Evolutionary conservation across 192 early-diverging fungal species (phyloP), one percentile per base, ranked within the genome.

Genomic region (Dispira parvispora): DNA sequence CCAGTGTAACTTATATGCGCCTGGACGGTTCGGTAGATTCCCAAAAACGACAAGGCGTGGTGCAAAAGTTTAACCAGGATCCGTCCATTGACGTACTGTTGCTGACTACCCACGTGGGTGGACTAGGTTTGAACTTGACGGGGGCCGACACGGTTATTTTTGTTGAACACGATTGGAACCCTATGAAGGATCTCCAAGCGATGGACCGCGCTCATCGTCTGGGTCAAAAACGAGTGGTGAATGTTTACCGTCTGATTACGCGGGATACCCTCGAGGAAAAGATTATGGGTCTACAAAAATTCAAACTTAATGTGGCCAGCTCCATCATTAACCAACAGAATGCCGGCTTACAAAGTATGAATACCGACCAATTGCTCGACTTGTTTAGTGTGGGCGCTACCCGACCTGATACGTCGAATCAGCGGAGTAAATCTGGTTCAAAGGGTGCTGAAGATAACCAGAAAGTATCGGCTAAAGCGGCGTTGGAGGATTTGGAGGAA

Each of bases 61-160:
- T 99, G 8, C 84, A 85, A 50, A 85, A 82, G 65, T 99, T 99
- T 77, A 99, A 99, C 71, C 79, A 87, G 1, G 94, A 97, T 68
- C 92, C 96, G 0, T 89, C 85, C 42, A 96, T 97, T 69, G 94
- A 97, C 69, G 85, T 92, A 8, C 75, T 99, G 27, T 72, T 99
- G 46, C 71, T 99, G 53, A 99, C 96, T 25, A 99, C 96, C 1
- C 88, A 89, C 63, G 96, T 97, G 26, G 96, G 96, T 64, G 96
- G 96, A 9, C 77, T 99, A 20, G 96, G 96, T 1, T 75, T 99
- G 11, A 99, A 97, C 62, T 73, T 99, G 65, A 99, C 96, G 8
- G 96, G 94, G 8, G 96, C 96, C n/a, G 96, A 99, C 63, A 96
- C 93, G 3, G 96, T 99, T 0, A 94, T 99, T 38, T 96, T 99